Base-by-base conservation (phyloP, 352 stramenopile genomes). In the Pythium rishiriense region DNA sequence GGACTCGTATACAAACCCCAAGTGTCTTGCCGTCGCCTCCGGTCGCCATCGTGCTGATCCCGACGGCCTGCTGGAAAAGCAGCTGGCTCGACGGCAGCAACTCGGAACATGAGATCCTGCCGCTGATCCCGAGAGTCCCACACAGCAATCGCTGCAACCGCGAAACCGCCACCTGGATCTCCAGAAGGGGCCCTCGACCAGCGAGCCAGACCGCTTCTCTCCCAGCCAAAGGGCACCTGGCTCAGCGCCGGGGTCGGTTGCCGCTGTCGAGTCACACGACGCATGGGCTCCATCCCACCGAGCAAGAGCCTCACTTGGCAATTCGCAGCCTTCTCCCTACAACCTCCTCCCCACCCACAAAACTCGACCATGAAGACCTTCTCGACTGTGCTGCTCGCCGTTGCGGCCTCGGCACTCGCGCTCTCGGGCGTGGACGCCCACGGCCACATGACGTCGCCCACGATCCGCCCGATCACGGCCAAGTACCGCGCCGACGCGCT, bases 401-500 rank as follows among this genome's bases (percentile, higher is more conserved):
- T 55, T n/a, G 54, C 55, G 29, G 62, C 49, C 41, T 26, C 42
- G 21, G 54, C 52, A 2, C 33, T 59, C 25, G 53, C 39, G 37
- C 25, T 59, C 35, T 26, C 26, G 6, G 48, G 31, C n/a, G 54
- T 73, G 14, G n/a, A 73, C 3, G 62, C 43, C 28, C 70, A 76
- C 46, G 70, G 70, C 4, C 47, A 64, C 52, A 64, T 76, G 57
- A 64, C 49, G 10, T 42, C 45, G 42, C 70, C 70, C 0, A 42
- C 53, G 51, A 62, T 50, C 3, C 70, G 66, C 24, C 25, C 42
- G 10, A 57, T 83, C 58, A 78, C 68, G 33, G 28, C 61, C 48
- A 78, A 72, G 47, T 87, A 79, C 64, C 72, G 62, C 33, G 47
- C 35, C 5, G 73, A 85, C 46, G 77, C 69, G 31, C 55, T 78